Conservation (phyloP, 1,284 basidiomycete genomes). For the Boletus albobrunnescens region DNA sequence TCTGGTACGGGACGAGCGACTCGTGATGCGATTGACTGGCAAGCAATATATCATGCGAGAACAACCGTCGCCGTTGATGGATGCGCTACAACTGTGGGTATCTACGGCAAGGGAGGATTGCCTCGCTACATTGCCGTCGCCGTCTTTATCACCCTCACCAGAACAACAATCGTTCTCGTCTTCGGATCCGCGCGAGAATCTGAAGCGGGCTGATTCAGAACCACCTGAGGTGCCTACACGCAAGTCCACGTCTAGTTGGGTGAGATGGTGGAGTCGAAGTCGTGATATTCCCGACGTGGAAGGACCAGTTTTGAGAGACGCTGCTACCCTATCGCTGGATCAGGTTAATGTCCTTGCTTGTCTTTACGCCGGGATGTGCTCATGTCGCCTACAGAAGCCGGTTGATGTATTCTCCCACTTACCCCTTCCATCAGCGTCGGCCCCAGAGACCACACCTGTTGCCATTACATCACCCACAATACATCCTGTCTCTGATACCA, state of each 20-base stretch:
- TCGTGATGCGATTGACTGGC: slow-evolving; percentile 65
- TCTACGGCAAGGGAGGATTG: slow-evolving; percentile 38
- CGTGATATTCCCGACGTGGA: slow-evolving; percentile 32
- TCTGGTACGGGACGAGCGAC: slow-evolving; percentile 50
- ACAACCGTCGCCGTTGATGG: slow-evolving; percentile 64
- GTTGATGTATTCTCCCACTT: background rate
- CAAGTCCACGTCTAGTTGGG: slow-evolving; percentile 65
- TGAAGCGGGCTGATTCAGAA: slow-evolving; percentile 36
- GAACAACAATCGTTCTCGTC: slow-evolving; percentile 32
- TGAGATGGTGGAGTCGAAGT: slow-evolving; percentile 71
- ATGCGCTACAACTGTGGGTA: slow-evolving; percentile 56
- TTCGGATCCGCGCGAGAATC: slow-evolving; percentile 28
- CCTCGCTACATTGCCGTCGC: slow-evolving; percentile 20
- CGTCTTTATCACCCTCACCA: slow-evolving; percentile 26
- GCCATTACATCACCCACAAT: slow-evolving; percentile 18
- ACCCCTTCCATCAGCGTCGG: slow-evolving; percentile 21
- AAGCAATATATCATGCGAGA: slow-evolving; percentile 62
- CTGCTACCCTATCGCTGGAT: slow-evolving; percentile 18
- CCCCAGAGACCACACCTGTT: slow-evolving; percentile 28
- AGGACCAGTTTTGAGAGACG: slow-evolving; percentile 20
- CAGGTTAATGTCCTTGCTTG: slow-evolving; percentile 12
- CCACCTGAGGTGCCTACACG: slow-evolving; percentile 32
- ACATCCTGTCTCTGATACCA: slow-evolving; percentile 19
- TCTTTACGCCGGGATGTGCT: slow-evolving; percentile 1
- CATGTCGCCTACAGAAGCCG: slow-evolving; percentile 12